phyloP scores from a whole-genome alignment of 73 alveolate genomes.

The Tetrahymena malaccensis region DNA sequence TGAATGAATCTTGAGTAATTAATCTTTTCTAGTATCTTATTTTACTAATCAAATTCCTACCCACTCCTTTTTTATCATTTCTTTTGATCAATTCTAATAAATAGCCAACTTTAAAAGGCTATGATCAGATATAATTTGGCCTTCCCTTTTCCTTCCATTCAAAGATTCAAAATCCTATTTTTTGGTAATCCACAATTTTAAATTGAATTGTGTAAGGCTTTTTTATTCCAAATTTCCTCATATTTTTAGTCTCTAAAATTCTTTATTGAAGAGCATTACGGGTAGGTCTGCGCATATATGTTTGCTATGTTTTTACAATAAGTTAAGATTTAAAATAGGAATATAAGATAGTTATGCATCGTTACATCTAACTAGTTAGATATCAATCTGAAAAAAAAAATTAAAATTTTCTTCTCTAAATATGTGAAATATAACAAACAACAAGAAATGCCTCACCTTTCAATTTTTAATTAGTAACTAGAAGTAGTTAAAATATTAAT shows the following conservation, averaged over 20 bases:
- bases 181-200: too few relatives aligned
- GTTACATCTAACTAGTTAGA: not conserved
- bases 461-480: not conserved
- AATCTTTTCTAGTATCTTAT: not conserved
- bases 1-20: not conserved
- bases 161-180: not conserved
- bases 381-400: not conserved
- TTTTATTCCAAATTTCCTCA: too few relatives aligned
- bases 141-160: not conserved
- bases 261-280: not conserved
- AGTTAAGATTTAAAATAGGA: not conserved
- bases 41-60: not conserved
- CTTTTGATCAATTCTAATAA: not conserved
- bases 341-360: not conserved
- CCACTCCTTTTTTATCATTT: not conserved
- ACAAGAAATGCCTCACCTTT: not conserved
- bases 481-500: not conserved
- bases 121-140: not conserved
- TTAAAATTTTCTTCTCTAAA: not conserved
- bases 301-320: not conserved
- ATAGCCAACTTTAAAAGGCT: not conserved
- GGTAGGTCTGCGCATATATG: not conserved
- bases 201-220: not conserved
- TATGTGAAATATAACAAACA: too few relatives aligned
- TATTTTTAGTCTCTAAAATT: too few relatives aligned